These are phyloP conservation scores for Xylariaceae sp. DNA, from an alignment of 2,329 filamentous ascomycete genomes.

Conservation along the genomic window DNA sequence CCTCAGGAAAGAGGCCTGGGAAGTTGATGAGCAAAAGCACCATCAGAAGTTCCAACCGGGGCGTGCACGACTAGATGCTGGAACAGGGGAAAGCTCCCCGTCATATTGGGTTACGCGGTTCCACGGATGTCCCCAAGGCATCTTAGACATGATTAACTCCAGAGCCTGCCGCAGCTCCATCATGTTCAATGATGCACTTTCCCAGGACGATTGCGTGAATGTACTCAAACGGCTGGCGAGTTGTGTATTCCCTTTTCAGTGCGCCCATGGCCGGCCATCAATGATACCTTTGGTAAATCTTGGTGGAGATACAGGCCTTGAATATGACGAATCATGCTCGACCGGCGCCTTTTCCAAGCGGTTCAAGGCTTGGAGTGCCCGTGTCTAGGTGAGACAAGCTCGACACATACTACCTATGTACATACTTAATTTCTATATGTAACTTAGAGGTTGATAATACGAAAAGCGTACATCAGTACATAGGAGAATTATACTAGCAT, in stretches of 20 bases:
- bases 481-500: no score
- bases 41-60: not conserved
- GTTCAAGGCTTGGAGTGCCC: not conserved
- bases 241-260: constrained; percentile 74
- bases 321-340: not conserved
- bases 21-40: constrained; percentile 43
- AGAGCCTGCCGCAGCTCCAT: constrained; percentile 73
- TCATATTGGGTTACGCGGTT: constrained; percentile 56
- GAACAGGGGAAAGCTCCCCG: constrained; percentile 3
- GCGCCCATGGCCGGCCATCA: constrained; percentile 70
- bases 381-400: no score
- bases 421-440: no score
- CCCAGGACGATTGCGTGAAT: constrained; percentile 48
- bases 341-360: not conserved
- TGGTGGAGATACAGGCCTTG: constrained; percentile 22
- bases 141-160: constrained; percentile 72
- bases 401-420: no score
- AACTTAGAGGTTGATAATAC: no score
- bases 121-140: constrained; percentile 64
- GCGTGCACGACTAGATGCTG: not conserved
- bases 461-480: no score
- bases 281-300: constrained; percentile 59
- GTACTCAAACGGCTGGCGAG: constrained; percentile 53
- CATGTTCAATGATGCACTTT: constrained; percentile 76
- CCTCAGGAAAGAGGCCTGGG: constrained; percentile 70